A percentile compares a stretch with the other conserved stretches of the same genome.
phyloP scores from a whole-genome alignment of 2,329 filamentous ascomycete species.

The Fusarium drepaniforme region DNA sequence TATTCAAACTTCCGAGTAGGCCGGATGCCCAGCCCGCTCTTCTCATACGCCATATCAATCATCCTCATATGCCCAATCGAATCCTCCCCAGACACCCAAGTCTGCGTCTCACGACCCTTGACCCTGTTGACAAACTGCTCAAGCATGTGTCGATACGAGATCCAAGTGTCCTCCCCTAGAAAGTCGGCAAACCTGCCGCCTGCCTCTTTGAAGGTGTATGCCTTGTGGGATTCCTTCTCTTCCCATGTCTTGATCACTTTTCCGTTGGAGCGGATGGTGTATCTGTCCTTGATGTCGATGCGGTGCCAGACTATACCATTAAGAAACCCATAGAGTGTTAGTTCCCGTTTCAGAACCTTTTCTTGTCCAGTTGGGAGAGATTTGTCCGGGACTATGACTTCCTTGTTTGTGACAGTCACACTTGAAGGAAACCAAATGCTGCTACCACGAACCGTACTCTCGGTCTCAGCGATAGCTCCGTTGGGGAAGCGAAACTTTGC shows the following conservation, averaged over 20 bases:
- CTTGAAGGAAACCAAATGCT: not conserved
- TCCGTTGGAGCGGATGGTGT: not conserved
- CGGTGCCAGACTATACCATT: not conserved
- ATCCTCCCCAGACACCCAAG: constrained; percentile 1
- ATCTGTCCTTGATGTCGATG: not conserved
- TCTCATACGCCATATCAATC: constrained; percentile 13
- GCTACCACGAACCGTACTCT: not conserved
- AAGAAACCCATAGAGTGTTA: not conserved
- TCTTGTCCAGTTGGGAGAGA: not conserved
- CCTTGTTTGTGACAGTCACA: not conserved
- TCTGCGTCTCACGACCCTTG: not conserved
- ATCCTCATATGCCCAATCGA: not conserved
- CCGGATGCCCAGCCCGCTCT: not conserved
- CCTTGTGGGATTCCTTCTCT: not conserved
- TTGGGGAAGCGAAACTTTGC: not conserved
- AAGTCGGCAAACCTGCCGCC: not conserved
- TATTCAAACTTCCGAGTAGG: not conserved
- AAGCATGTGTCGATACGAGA: constrained; percentile 1
- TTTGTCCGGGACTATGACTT: not conserved
- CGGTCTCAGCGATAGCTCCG: not conserved
- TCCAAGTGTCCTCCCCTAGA: constrained; percentile 1
- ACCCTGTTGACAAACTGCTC: constrained; percentile 6
- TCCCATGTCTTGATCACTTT: not conserved
- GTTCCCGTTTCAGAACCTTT: not conserved
- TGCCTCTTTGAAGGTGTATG: constrained; percentile 1